A percentile compares a stretch with the other conserved stretches of the same genome.
phyloP scores from a whole-genome alignment of 1,284 basidiomycete genomes.

The Sanghuangporus sanghuang region DNA sequence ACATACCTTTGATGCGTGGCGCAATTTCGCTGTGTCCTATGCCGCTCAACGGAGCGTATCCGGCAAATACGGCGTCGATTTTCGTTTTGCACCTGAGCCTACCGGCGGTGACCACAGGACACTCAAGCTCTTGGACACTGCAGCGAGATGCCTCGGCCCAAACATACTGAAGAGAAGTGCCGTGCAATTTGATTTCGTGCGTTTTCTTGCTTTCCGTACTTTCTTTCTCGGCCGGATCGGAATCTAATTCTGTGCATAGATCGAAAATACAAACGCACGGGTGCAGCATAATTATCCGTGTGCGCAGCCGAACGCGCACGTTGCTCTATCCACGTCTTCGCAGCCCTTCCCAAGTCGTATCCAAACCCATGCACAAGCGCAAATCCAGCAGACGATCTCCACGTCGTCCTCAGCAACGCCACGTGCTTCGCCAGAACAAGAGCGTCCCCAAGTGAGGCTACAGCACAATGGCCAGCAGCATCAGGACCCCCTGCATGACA shows the following conservation, averaged over 20 bases:
- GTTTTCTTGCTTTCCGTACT: background rate
- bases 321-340: background rate
- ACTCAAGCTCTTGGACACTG: background rate
- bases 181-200: conserved; percentile 4
- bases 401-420: background rate
- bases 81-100: background rate
- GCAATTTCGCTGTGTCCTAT: background rate
- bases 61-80: conserved; percentile 5
- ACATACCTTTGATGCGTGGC: conserved; percentile 5
- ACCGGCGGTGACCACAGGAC: background rate
- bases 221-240: background rate
- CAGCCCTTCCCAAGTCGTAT: background rate
- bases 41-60: background rate
- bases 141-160: background rate
- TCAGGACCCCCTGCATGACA: background rate
- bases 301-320: background rate
- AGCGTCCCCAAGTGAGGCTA: background rate
- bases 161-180: background rate
- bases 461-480: background rate
- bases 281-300: background rate
- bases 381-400: background rate
- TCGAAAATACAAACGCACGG: background rate
- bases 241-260: background rate
- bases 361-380: background rate
- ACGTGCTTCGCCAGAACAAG: background rate